Evolutionary conservation across 352 stramenopile species (phyloP), one percentile per base, ranked within the genome.

Genomic region (Globisporangium cederbergense): DNA sequence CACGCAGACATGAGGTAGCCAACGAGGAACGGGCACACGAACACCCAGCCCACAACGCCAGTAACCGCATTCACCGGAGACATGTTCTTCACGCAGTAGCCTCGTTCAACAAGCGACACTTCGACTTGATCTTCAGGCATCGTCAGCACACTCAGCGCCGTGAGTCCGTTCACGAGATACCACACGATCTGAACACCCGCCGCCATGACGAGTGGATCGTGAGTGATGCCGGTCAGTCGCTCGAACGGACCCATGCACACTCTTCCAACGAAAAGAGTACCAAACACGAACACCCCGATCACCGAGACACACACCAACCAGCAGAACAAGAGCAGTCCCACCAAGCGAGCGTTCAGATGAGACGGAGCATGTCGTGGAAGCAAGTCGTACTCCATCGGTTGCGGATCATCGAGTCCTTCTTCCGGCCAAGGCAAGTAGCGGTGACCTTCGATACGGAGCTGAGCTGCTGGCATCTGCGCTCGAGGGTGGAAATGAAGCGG

Each of bases 361-460:
- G 78, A 74, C 14, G 87, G 86, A 10, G 50, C 77, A 10, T 70
- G 62, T 36, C 87, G 78, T 18, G 74, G 74, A 3, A 96, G 73
- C 42, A 95, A 58, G 18, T 84, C 76, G 58, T 94, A 95, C 64
- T 94, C 84, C 49, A 87, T 74, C 14, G 79, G 74, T 46, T 83
- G 75, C 0, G 71, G 66, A 52, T 94, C 83, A 4, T 94, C 81
- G 13, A 95, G 58, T 18, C 85, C 86, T 60, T 96, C 84, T 72
- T 95, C 86, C 9, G 86, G 86, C 88, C 88, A 95, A 34, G 86
- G 86, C 28, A 95, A 67, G 50, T 95, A 96, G 11, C 86, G 77
- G 16, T 86, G 81, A 0, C 86, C 88, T 56, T 89, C 68, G 16
- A 93, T 71, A 36, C 80, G 81, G 16, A 93, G 66, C 55, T 93